Evolutionary conservation across 2,329 filamentous ascomycete species (phyloP), one percentile per base, ranked within the genome.

Genomic region (Aspergillus felis): DNA sequence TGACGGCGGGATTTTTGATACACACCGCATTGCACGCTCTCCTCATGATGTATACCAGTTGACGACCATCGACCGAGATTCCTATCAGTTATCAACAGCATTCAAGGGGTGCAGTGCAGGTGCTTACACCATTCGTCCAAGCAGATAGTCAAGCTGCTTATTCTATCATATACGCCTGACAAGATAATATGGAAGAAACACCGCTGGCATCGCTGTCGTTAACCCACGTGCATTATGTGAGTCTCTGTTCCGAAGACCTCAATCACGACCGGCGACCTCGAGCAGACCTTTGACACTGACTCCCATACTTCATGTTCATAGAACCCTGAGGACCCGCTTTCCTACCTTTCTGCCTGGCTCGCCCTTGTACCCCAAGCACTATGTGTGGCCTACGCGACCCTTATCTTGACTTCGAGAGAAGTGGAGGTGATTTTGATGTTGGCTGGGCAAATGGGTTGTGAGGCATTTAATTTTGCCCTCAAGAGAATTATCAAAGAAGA

Each of bases 201-300:
- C 86, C 90, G 44, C 81, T 97, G 57, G 91, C 92, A 53, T 97
- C 93, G 25, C 84, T 99, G 60, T 96, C 93, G 53, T 79, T 99
- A 65, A 97, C 94, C 10, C 93, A 97, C 78, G 92, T 97, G 66
- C 91, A 94, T 80, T 97, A 97, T 82, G 92, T 95, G 78, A 70
- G 85, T 75, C n/a, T 28, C 29, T 42, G n/a, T 44, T 42, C 41
- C 5, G 22, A 8, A 47, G 28, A 14, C 17, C 14, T 38, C 32
- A 38, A 17, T 38, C 14, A 17, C 32, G 5, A 17, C 32, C 5
- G 14, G 29, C 4, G 6, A 38, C 14, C 5, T 38, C 32, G 32
- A 38, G 14, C 14, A 38, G 32, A 17, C 1, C 32, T 38, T 38
- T 52, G 14, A 41, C 24, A 51, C 57, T 59, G 27, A 58, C 22